A percentile compares a stretch with the other conserved stretches of the same genome.
These are phyloP conservation scores for Termitomyces sp. DNA, from an alignment of 768 basidiomycete species.

Conservation along the genomic window DNA sequence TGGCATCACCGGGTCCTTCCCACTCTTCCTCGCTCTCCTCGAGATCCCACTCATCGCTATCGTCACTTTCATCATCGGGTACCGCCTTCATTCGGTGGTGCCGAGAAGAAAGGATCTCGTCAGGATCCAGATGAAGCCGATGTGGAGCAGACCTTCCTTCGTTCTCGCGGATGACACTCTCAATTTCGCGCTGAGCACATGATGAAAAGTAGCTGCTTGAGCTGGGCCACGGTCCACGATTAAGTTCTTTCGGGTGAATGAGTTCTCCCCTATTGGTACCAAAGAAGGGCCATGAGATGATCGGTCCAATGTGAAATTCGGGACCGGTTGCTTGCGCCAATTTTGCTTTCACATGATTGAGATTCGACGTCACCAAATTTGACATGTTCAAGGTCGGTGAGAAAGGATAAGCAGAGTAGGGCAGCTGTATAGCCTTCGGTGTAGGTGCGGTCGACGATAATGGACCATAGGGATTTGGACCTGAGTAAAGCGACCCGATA, in stretches of 20 bases:
- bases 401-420: conserved; percentile 41
- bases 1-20: conserved; percentile 71
- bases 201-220: conserved; percentile 57
- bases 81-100: conserved; percentile 66
- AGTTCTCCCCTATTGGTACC: conserved; percentile 78
- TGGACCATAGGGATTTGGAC: conserved; percentile 31
- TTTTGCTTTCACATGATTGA: conserved; percentile 10
- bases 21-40: conserved; percentile 79
- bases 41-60: conserved; percentile 73
- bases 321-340: conserved; percentile 13
- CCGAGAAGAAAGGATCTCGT: conserved; percentile 64
- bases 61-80: conserved; percentile 70
- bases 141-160: conserved; percentile 77
- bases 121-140: conserved; percentile 74
- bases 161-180: conserved; percentile 69
- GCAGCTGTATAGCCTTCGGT: conserved; percentile 35
- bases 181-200: conserved; percentile 67
- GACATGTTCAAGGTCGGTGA: conserved; percentile 33
- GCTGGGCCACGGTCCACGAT: conserved; percentile 76
- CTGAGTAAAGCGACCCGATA: conserved; percentile 72
- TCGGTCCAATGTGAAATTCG: conserved; percentile 67
- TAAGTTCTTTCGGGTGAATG: conserved; percentile 58
- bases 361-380: conserved; percentile 17
- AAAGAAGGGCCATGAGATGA: conserved; percentile 90
- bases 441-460: conserved; percentile 35